Evolutionary conservation across 2,329 filamentous ascomycete species (phyloP).

Genomic region (Claviceps sp.): DNA sequence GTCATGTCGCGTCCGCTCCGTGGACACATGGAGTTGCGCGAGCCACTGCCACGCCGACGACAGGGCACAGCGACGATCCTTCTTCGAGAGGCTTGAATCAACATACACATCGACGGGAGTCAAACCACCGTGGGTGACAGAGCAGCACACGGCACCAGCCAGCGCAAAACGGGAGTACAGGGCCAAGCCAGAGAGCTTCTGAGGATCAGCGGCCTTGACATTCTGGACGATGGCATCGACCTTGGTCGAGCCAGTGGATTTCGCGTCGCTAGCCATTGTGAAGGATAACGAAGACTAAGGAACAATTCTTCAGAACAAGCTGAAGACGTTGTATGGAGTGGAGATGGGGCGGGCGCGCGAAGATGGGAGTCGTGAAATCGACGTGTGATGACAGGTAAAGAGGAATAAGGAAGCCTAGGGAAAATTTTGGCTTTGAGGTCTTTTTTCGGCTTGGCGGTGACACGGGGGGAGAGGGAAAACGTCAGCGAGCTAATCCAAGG

Average conservation of each 20-base stretch:
- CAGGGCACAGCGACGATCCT: neutral
- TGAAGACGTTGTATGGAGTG: constrained; percentile 6
- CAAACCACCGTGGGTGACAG: constrained; percentile 89
- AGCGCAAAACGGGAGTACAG: constrained; percentile 97
- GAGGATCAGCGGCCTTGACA: constrained; percentile 26
- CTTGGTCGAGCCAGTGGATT: constrained; percentile 28
- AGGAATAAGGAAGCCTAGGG: neutral
- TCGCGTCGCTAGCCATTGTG: constrained; percentile 29
- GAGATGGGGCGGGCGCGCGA: constrained; percentile 2
- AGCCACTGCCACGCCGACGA: neutral
- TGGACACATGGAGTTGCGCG: neutral
- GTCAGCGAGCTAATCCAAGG: neutral
- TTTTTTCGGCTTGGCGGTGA: neutral
- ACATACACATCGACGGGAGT: constrained; percentile 99
- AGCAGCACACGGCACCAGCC: constrained; percentile 95
- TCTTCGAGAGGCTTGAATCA: neutral
- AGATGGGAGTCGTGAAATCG: neutral
- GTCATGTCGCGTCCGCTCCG: neutral
- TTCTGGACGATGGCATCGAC: constrained; percentile 31
- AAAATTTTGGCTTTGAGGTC: constrained; percentile 3
- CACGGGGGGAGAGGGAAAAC: neutral
- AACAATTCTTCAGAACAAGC: neutral
- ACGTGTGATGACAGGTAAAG: constrained; percentile 1
- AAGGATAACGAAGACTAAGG: constrained; percentile 5
- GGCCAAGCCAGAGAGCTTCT: constrained; percentile 36